Percentiles rank a stretch among this genome's conserved stretches.
phyloP scores from a whole-genome alignment of 148 eudicot species.

The Fallopia convolvulus region DNA sequence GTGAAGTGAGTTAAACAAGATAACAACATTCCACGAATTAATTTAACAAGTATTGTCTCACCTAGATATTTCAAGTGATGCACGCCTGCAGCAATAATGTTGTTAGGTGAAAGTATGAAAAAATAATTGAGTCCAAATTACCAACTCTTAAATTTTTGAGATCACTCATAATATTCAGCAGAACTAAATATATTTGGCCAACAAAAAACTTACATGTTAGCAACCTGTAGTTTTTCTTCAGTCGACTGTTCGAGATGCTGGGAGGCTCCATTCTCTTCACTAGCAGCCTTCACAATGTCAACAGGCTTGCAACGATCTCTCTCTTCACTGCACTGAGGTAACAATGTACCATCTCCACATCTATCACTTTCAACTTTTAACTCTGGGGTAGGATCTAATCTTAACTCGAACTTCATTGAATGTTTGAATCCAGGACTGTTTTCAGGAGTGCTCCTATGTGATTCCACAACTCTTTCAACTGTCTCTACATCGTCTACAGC shows the following conservation, averaged over 20 bases:
- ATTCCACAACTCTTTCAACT: not conserved
- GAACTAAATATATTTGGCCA: not conserved
- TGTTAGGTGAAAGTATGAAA: not conserved
- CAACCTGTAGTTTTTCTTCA: constrained; percentile 24
- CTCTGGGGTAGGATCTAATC: not conserved
- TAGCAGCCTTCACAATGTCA: constrained; percentile 16
- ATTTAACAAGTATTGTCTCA: not conserved
- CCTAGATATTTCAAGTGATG: not conserved
- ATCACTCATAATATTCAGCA: not conserved
- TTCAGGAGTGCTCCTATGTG: not conserved
- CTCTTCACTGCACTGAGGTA: constrained; percentile 5
- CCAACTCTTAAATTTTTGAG: not conserved
- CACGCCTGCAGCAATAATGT: not conserved
- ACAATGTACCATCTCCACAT: not conserved
- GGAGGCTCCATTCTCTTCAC: constrained; percentile 18
- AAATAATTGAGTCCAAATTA: not conserved
- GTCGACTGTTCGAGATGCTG: constrained; percentile 13
- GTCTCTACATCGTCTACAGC: not conserved
- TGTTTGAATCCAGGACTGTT: not conserved
- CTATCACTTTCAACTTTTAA: not conserved
- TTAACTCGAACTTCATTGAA: not conserved
- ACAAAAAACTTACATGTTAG: constrained; percentile 37
- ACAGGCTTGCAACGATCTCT: constrained; percentile 16
- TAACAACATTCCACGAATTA: not conserved
- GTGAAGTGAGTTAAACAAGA: not conserved